Percentiles rank a stretch among this genome's conserved stretches.
Conservation (phyloP, 2,329 filamentous ascomycete genomes). For the Cryphonectria nitschkei region DNA sequence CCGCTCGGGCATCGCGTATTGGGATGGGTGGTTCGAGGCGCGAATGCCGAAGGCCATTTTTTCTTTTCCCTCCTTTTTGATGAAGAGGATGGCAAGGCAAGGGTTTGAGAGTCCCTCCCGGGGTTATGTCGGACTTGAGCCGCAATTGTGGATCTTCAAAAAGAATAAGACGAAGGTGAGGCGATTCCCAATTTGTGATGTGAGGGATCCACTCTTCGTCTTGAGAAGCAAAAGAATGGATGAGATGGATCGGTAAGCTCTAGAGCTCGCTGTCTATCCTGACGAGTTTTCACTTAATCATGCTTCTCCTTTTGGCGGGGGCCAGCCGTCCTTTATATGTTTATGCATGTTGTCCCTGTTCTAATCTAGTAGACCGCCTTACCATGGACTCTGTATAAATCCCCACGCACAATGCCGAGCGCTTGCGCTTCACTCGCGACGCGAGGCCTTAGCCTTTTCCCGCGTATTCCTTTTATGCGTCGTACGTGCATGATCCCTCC, state of each 20-base stretch:
- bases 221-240: not conserved
- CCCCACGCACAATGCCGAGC: not conserved
- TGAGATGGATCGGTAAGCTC: not conserved
- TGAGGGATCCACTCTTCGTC: not conserved
- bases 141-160: not conserved
- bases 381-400: not conserved
- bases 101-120: slow-evolving; percentile 9
- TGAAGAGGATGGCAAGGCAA: not conserved
- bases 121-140: slow-evolving; percentile 25
- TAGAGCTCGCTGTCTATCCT: not conserved
- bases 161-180: slow-evolving; percentile 9
- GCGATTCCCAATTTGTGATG: slow-evolving; percentile 19
- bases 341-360: not conserved
- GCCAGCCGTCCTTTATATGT: not conserved
- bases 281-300: not conserved
- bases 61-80: not conserved
- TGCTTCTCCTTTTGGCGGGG: not conserved
- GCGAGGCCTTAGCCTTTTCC: not conserved
- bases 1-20: slow-evolving; percentile 18
- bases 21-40: slow-evolving; percentile 23
- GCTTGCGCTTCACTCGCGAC: not conserved
- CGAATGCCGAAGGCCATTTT: slow-evolving; percentile 27
- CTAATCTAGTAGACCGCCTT: not conserved
- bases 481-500: not conserved
- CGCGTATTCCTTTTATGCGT: not conserved